These are phyloP conservation scores for Lentinula sp. DNA, from an alignment of 768 basidiomycete genomes.

Conservation along the genomic window DNA sequence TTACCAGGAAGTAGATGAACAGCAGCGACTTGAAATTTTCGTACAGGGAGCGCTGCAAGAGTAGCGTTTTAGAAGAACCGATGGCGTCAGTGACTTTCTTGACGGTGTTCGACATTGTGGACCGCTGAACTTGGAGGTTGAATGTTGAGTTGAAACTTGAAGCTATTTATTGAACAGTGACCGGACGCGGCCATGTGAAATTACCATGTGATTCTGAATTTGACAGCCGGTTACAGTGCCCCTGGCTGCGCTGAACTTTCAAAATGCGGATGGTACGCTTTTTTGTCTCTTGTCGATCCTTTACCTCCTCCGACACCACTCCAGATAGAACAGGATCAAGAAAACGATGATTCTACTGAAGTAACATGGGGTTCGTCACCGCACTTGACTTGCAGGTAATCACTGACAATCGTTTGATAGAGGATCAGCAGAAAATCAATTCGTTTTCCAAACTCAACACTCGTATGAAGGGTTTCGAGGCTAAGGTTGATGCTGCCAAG, in stretches of 20 bases:
- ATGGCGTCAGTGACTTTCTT: not conserved
- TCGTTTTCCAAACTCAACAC: constrained; percentile 89
- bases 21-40: constrained; percentile 51
- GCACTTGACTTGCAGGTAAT: not conserved
- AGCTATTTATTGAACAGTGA: no score
- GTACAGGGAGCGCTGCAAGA: constrained; percentile 13
- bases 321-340: constrained; percentile 73
- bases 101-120: not conserved
- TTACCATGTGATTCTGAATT: not conserved
- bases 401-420: constrained; percentile 22
- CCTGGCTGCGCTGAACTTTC: constrained; percentile 20
- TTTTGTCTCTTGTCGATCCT: not conserved
- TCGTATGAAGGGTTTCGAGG: constrained; percentile 65
- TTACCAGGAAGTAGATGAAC: constrained; percentile 53
- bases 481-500: constrained; percentile 67
- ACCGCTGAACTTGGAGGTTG: not conserved
- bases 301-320: constrained; percentile 1
- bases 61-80: not conserved
- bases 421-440: constrained; percentile 89
- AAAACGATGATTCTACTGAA: constrained; percentile 66
- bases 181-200: not conserved
- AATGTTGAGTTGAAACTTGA: not conserved
- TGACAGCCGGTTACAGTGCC: no score
- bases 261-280: constrained; percentile 52
- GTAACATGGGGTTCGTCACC: constrained; percentile 76